Evolutionary conservation across 1,139 yeast species (phyloP).

Genomic region (Candida gigantensis): DNA sequence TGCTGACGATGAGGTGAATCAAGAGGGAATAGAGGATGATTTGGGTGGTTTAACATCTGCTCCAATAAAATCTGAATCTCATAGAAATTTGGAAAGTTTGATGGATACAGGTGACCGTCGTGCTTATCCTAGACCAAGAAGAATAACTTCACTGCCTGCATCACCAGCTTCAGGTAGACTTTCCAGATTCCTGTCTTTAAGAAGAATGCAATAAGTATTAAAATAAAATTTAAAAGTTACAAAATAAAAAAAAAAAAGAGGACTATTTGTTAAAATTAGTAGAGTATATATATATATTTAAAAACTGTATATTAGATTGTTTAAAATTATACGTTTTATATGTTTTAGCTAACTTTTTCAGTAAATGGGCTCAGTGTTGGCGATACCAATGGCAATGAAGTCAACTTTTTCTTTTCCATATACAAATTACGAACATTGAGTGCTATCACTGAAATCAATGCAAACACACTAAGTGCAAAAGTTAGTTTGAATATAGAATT

Average conservation of each 20-base stretch:
- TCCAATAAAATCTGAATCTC: conserved; percentile 14
- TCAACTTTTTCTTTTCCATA: conserved; percentile 5
- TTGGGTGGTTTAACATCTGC: conserved; percentile 2
- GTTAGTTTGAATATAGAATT: conserved; percentile 41
- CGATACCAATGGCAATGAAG: conserved; percentile 11
- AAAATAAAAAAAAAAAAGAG: no score
- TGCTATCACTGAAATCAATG: conserved; percentile 23
- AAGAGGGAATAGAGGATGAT: conserved; percentile 10
- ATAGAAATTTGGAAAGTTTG: conserved; percentile 16
- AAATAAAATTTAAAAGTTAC: background rate
- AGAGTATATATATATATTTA: background rate
- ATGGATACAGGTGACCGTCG: conserved; percentile 19
- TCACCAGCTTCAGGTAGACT: conserved; percentile 8
- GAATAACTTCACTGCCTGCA: conserved; percentile 7
- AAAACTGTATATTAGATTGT: conserved; percentile 1
- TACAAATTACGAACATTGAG: conserved; percentile 25
- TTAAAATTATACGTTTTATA: no score
- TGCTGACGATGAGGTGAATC: conserved; percentile 16
- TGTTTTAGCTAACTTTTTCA: conserved; percentile 9
- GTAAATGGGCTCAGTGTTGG: conserved; percentile 3
- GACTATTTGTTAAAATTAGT: no score
- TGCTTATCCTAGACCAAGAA: conserved; percentile 18
- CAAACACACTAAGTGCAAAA: conserved; percentile 27
- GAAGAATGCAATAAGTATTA: conserved; percentile 3
- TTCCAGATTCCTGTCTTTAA: conserved; percentile 14